Percentiles rank a stretch among this genome's conserved stretches.
phyloP scores from a whole-genome alignment of 805 yeast genomes.

The Pichia thaimueangensis region DNA sequence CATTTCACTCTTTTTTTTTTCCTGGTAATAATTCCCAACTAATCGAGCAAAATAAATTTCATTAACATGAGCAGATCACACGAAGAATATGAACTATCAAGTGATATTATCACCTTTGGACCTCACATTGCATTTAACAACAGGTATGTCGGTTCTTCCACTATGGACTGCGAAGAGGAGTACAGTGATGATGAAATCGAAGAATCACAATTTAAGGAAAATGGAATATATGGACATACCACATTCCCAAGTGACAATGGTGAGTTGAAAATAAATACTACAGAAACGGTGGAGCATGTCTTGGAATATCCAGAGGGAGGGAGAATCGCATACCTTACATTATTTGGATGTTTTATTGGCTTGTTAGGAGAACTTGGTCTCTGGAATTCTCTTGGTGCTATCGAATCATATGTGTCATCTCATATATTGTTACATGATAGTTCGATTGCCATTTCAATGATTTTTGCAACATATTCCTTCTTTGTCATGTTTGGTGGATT shows the following conservation, averaged over 20 bases:
- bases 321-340: conserved; percentile 33
- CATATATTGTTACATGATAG: conserved; percentile 44
- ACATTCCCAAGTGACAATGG: background rate
- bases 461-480: conserved; percentile 50
- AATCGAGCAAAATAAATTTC: too few species aligned
- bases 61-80: too few species aligned
- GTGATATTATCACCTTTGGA: conserved; percentile 9
- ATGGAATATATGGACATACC: background rate
- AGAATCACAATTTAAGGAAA: background rate
- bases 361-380: conserved; percentile 55
- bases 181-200: background rate
- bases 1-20: too few species aligned
- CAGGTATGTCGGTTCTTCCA: background rate
- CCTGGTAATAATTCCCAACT: too few species aligned
- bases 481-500: conserved; percentile 37
- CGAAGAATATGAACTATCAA: background rate
- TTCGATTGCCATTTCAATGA: conserved; percentile 55
- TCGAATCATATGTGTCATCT: conserved; percentile 54
- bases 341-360: conserved; percentile 54
- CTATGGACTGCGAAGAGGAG: background rate
- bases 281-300: conserved; percentile 10
- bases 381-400: conserved; percentile 58
- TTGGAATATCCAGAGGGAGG: conserved; percentile 57
- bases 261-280: background rate
- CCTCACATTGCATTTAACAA: too few species aligned